Evolutionary conservation across 2,329 filamentous ascomycete species (phyloP).

Genomic region (Pestalotiopsis sp.): DNA sequence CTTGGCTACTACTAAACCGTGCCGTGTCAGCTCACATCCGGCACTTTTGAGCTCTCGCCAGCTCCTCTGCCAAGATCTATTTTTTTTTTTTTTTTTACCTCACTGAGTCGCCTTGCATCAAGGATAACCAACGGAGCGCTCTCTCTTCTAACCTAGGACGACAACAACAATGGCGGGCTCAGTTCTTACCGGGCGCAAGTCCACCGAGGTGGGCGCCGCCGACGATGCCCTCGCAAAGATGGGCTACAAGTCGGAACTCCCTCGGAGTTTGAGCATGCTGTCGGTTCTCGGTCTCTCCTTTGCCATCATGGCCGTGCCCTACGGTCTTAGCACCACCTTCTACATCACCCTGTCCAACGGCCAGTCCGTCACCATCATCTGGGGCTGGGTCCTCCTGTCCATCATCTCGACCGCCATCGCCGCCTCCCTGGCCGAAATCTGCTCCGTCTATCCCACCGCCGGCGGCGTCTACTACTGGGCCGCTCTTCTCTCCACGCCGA

Average conservation of each 20-base stretch:
- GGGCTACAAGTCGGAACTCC: constrained; percentile 69
- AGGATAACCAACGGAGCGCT: neutral
- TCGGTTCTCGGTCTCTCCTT: constrained; percentile 70
- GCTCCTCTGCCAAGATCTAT: neutral
- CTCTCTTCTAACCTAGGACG: no score
- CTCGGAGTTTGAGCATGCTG: constrained; percentile 66
- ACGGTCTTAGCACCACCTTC: constrained; percentile 68
- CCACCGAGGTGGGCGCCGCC: constrained; percentile 34
- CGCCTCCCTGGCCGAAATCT: constrained; percentile 69
- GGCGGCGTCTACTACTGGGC: constrained; percentile 74
- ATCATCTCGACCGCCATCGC: constrained; percentile 65
- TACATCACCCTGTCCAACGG: constrained; percentile 70
- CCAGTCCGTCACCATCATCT: constrained; percentile 68
- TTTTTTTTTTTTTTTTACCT: neutral
- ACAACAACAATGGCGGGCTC: neutral
- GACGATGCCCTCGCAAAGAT: constrained; percentile 64
- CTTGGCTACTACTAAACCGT: neutral
- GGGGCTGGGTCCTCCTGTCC: constrained; percentile 69
- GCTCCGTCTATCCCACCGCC: constrained; percentile 68
- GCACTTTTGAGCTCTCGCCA: neutral
- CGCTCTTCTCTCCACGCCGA: constrained; percentile 65
- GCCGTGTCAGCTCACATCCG: neutral
- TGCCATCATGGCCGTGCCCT: constrained; percentile 74
- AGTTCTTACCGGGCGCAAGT: neutral
- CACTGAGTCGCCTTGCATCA: neutral